Percentiles rank a stretch among this genome's conserved stretches.
phyloP scores from a whole-genome alignment of 1,284 basidiomycete species.

The Trametes versicolor region DNA sequence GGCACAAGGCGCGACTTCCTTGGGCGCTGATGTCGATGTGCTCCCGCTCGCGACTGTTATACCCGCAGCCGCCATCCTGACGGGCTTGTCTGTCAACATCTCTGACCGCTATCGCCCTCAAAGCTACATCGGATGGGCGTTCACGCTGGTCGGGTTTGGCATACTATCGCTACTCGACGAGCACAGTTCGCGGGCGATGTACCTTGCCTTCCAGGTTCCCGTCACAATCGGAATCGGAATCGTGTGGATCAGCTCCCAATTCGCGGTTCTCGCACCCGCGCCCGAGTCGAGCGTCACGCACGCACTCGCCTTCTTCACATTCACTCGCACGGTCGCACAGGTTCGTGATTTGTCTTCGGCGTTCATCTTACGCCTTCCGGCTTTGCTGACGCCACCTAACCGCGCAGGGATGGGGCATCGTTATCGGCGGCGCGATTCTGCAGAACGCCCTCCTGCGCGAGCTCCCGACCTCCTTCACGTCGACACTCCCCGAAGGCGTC shows the following conservation, averaged over 20 bases:
- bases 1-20: conserved; percentile 50
- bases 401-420: conserved; percentile 30
- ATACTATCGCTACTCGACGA: conserved; percentile 49
- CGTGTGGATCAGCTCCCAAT: conserved; percentile 34
- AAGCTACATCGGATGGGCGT: conserved; percentile 50
- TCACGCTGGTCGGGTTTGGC: conserved; percentile 48
- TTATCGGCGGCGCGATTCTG: conserved; percentile 29
- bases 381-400: too few relatives aligned
- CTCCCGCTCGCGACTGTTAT: conserved; percentile 44
- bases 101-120: conserved; percentile 47
- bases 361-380: too few relatives aligned
- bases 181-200: conserved; percentile 42
- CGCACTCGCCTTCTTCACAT: conserved; percentile 44
- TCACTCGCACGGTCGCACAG: conserved; percentile 42
- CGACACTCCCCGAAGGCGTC: conserved; percentile 14
- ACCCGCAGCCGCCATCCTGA: conserved; percentile 41
- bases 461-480: conserved; percentile 26
- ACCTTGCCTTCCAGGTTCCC: conserved; percentile 46
- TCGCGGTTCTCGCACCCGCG: conserved; percentile 48
- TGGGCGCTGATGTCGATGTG: conserved; percentile 53
- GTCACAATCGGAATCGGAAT: conserved; percentile 44
- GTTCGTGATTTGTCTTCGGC: conserved; percentile 14
- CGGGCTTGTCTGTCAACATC: conserved; percentile 42
- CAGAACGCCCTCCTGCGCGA: conserved; percentile 27
- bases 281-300: conserved; percentile 40